phyloP scores from a whole-genome alignment of 1,284 basidiomycete species.

The Papiliotrema flavescens region DNA sequence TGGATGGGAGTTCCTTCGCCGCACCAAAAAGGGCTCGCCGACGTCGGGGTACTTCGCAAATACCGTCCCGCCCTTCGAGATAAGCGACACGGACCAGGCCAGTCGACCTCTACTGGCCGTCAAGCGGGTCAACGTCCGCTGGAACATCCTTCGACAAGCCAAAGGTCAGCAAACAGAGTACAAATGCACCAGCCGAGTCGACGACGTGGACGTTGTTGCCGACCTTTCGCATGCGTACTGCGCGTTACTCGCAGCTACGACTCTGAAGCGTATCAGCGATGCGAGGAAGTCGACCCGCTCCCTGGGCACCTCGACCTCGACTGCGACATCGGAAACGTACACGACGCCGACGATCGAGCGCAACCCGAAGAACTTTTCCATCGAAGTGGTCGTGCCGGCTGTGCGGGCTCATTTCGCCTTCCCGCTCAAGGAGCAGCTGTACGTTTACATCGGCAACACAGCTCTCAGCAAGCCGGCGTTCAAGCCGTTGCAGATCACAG shows the following conservation, averaged over 20 bases:
- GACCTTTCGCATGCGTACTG: constrained; percentile 73
- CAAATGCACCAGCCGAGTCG: constrained; percentile 25
- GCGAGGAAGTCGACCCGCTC: constrained; percentile 18
- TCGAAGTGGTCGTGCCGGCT: constrained; percentile 28
- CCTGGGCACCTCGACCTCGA: neutral
- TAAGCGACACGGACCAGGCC: constrained; percentile 37
- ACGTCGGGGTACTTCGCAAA: constrained; percentile 19
- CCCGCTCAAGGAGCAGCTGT: constrained; percentile 42
- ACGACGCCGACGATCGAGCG: neutral
- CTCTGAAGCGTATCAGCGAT: constrained; percentile 16
- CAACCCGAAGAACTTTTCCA: constrained; percentile 22
- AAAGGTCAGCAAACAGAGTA: constrained; percentile 15
- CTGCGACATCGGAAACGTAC: no score
- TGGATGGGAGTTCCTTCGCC: constrained; percentile 39
- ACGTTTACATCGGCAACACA: constrained; percentile 26
- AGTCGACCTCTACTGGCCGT: constrained; percentile 44
- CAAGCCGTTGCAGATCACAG: constrained; percentile 25
- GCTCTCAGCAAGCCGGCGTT: constrained; percentile 20
- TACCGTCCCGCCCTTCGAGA: constrained; percentile 28
- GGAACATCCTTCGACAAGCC: constrained; percentile 17
- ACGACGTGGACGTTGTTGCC: constrained; percentile 51
- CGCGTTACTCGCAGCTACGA: constrained; percentile 62
- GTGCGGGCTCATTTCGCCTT: constrained; percentile 41
- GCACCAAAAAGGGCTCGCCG: neutral
- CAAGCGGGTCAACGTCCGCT: constrained; percentile 30